phyloP scores from a whole-genome alignment of 2,329 filamentous ascomycete species.

The Fusarium napiforme region DNA sequence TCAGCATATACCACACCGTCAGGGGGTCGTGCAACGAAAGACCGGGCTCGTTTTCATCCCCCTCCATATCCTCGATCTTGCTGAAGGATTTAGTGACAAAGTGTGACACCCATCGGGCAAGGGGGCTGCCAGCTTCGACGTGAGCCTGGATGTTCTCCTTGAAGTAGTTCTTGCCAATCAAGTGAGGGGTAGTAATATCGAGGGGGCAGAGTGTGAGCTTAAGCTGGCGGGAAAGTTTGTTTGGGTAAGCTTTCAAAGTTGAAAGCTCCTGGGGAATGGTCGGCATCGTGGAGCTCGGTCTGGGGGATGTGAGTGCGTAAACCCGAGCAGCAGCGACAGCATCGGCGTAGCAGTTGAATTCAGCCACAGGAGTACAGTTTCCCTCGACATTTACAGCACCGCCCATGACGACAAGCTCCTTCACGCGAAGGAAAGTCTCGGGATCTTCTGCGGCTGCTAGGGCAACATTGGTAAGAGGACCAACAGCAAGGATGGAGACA shows the following conservation, averaged over 20 bases:
- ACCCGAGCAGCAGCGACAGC: slow-evolving; percentile 79
- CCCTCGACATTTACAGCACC: slow-evolving; percentile 82
- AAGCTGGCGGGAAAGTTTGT: slow-evolving; percentile 69
- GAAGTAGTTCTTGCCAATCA: slow-evolving; percentile 71
- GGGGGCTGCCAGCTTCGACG: slow-evolving; percentile 72
- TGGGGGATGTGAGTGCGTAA: slow-evolving; percentile 79
- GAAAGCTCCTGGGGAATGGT: slow-evolving; percentile 64
- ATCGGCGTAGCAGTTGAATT: slow-evolving; percentile 97
- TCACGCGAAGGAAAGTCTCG: slow-evolving; percentile 86
- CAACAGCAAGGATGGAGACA: slow-evolving; percentile 89
- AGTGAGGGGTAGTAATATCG: slow-evolving; percentile 79
- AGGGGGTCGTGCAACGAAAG: slow-evolving; percentile 81
- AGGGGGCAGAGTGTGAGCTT: slow-evolving; percentile 79
- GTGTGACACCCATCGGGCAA: slow-evolving; percentile 77
- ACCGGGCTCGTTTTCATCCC: slow-evolving; percentile 66
- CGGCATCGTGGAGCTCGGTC: slow-evolving; percentile 83
- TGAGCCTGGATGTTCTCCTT: slow-evolving; percentile 63
- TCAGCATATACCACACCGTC: slow-evolving; percentile 82
- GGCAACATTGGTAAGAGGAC: slow-evolving; percentile 93
- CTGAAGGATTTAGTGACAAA: slow-evolving; percentile 78
- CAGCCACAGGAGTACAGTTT: slow-evolving; percentile 86
- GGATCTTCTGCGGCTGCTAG: slow-evolving; percentile 88
- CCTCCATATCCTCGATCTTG: slow-evolving; percentile 73
- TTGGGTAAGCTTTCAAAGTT: slow-evolving; percentile 70
- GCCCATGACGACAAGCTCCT: slow-evolving; percentile 96